Percentiles rank a stretch among this genome's conserved stretches.
Conservation (phyloP, 2,329 filamentous ascomycete species). For the Calonectria pseudoreteaudii region DNA sequence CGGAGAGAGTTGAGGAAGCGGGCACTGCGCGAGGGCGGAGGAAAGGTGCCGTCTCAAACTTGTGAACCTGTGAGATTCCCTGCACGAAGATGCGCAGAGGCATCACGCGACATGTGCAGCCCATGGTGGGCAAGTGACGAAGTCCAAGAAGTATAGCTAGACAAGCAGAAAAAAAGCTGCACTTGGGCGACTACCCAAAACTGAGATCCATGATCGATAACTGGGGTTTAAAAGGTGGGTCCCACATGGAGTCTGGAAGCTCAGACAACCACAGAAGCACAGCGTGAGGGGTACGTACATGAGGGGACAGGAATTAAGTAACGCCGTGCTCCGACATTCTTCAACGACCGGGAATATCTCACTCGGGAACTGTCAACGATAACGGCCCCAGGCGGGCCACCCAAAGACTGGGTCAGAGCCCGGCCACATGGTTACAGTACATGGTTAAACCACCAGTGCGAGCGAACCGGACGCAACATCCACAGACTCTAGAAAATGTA, state of each 20-base stretch:
- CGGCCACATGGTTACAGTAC: background rate
- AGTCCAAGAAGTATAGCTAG: slow-evolving; percentile 10
- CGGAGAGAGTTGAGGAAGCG: slow-evolving; percentile 21
- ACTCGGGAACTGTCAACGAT: background rate
- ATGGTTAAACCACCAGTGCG: background rate
- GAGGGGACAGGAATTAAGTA: slow-evolving; percentile 5
- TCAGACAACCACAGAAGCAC: background rate
- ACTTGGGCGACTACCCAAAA: slow-evolving; percentile 25
- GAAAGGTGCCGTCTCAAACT: slow-evolving; percentile 39
- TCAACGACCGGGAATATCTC: background rate
- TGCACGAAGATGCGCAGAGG: slow-evolving; percentile 62
- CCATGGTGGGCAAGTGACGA: slow-evolving; percentile 51
- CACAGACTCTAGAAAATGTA: background rate
- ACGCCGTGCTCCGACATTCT: slow-evolving; percentile 3
- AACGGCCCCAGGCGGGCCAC: background rate
- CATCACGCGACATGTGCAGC: slow-evolving; percentile 59
- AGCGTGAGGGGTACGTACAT: background rate
- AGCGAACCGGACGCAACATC: slow-evolving; percentile 1
- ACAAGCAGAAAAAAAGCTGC: slow-evolving; percentile 38
- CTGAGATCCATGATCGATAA: slow-evolving; percentile 34
- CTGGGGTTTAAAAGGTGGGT: slow-evolving; percentile 37
- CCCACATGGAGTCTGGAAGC: background rate
- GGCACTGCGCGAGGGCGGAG: slow-evolving; percentile 28
- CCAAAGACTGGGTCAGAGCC: background rate
- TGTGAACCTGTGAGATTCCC: slow-evolving; percentile 56